Conservation (phyloP, 2,329 filamentous ascomycete genomes). For the Hypoxylon sp. region DNA sequence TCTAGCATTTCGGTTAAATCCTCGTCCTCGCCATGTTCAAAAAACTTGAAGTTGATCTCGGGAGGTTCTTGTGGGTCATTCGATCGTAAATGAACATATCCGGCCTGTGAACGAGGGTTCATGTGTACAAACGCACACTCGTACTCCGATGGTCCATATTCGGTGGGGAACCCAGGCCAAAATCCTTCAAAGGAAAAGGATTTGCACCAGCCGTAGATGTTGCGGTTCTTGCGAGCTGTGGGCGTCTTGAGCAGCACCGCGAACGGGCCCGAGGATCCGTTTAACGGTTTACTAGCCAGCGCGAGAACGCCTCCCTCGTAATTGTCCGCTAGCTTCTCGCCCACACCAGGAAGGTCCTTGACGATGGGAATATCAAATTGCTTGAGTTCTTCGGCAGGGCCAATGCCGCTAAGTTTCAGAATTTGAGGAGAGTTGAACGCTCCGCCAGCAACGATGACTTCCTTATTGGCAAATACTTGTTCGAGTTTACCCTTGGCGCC, state of each 20-base stretch:
- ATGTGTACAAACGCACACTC: conserved; percentile 60
- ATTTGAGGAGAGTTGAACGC: conserved; percentile 67
- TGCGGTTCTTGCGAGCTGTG: conserved; percentile 50
- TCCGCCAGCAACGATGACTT: conserved; percentile 66
- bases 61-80: conserved; percentile 74
- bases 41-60: conserved; percentile 73
- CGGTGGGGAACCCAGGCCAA: conserved; percentile 53
- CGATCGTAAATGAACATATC: conserved; percentile 73
- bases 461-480: conserved; percentile 53
- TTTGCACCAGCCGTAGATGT: conserved; percentile 53
- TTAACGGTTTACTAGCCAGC: conserved; percentile 48
- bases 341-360: conserved; percentile 64
- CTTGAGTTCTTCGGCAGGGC: conserved; percentile 59
- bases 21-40: conserved; percentile 63
- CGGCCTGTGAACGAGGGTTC: conserved; percentile 68
- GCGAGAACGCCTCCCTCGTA: conserved; percentile 55
- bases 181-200: conserved; percentile 53
- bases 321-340: conserved; percentile 65
- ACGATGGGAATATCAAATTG: conserved; percentile 62
- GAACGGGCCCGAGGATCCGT: conserved; percentile 53
- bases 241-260: conserved; percentile 52
- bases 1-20: conserved; percentile 60
- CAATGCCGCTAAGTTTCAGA: conserved; percentile 66
- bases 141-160: conserved; percentile 53
- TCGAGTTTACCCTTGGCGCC: conserved; percentile 52